Evolutionary conservation across 2,329 filamentous ascomycete genomes (phyloP), one percentile per base, ranked within the genome.

Genomic region (Metarhizium brunneum): DNA sequence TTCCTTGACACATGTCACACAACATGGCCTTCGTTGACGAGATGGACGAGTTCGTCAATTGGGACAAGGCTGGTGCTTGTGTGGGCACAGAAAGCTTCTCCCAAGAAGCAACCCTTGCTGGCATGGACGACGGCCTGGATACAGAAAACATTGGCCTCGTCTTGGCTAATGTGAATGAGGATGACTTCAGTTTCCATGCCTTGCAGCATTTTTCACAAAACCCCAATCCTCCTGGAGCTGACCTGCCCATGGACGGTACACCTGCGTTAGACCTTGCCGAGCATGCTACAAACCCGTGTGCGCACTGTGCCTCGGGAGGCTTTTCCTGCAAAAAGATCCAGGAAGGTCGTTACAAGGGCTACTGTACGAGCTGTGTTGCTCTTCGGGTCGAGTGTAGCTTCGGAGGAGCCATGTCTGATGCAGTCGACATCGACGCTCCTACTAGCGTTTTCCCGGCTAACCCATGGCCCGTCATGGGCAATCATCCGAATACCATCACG

Each of bases 11-110:
- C 52, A 53, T 56, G 57, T 59, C 54, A 57, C 61, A 61, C 52
- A 35, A 32, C 56, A 71, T 71, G 69, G 57, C 69, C n/a, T 58
- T 62, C 56, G 63, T 80, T 59, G 74, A 82, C 55, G 77, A 82
- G 54, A 72, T 80, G 73, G 82, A 86, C 55, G 79, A 85, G 59
- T 83, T 86, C 65, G 79, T 88, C 67, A 75, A 84, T 65, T 85
- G 82, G 80, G 80, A 83, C 62, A 69, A 76, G 56, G 73, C 75
- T 52, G 76, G 70, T 49, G 70, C 73, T 47, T 66, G 68, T 45
- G 63, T 69, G 56, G 69, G 65, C 54, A 62, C 65, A 54, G 62
- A 66, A 58, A 62, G 64, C 58, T 64, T 68, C 57, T 62, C 67
- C 54, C 65, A 69, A 57, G 61, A 70, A 36, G 59, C 66, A 38